Base-by-base conservation (phyloP, 176 grass and related monocot species). In the Musa acuminata region DNA sequence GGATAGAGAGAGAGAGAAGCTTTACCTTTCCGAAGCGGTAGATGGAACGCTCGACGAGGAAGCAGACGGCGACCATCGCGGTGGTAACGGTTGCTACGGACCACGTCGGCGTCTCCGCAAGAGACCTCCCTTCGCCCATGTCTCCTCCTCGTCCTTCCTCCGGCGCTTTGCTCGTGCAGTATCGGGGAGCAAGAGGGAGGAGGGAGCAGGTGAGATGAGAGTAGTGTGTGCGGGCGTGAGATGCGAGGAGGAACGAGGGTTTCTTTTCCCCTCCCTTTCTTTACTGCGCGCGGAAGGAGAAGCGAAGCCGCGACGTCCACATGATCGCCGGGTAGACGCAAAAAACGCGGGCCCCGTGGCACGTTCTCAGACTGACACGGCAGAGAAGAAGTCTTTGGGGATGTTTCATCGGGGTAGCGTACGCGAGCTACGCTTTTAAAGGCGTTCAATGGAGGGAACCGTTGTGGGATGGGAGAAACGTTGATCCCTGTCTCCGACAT, bases 61-160 rank as follows among this genome's bases (percentile, higher is more conserved):
- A 97, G 84, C 94, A 97, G 13, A 89, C 84, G 68, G 86, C 90
- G 68, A 93, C 90, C 87, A 97, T 87, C 84, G 79, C 83, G 65
- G 90, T 97, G 78, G 90, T 97, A 67, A 97, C 86, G 55, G 94
- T 98, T 35, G 94, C 94, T 54, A 98, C 94, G 26, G 90, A 98
- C 94, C 94, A 98, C 19, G 94, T 98, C 64, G 94, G 94, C 64
- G 94, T 98, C 87, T 98, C 94, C 71, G 90, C 94, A 82, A 98
- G 90, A 60, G 94, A 93, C 80, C 94, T 65, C 60, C 87, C 85
- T 53, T 57, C 85, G 27, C 73, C 86, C 82, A 21, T 84, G 26
- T 48, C 59, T 13, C 43, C 48, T 63, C 35, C 79, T n/a, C 17
- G 52, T 16, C 51, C 8, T 63, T 11, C 52, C 27, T 54, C 69